phyloP scores from a whole-genome alignment of 352 stramenopile genomes.

The Pythium coloratum region DNA sequence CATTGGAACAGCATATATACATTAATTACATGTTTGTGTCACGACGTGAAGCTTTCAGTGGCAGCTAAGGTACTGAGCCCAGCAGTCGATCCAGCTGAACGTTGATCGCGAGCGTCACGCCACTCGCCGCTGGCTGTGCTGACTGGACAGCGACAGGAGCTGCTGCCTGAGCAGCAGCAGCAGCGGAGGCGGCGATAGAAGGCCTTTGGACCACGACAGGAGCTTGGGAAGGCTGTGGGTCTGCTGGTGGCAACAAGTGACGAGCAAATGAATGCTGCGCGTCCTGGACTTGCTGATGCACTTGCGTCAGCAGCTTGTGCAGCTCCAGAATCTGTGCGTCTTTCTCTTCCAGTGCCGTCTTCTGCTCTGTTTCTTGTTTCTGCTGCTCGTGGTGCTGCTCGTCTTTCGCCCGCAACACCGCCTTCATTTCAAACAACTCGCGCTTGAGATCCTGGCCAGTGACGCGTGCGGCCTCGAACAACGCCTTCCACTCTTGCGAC shows the following conservation, averaged over 20 bases:
- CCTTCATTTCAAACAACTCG: neutral
- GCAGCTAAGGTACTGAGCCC: no score
- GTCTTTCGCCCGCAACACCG: neutral
- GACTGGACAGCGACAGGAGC: neutral
- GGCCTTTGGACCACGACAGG: no score
- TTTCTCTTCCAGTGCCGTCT: neutral
- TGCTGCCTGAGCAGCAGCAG: neutral
- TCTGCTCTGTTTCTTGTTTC: no score
- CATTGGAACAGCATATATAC: no score
- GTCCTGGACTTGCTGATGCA: neutral
- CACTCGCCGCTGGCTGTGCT: neutral
- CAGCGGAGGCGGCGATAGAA: no score
- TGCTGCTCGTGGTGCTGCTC: neutral
- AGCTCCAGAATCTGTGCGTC: neutral
- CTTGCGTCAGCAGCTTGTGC: neutral
- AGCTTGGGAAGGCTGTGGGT: no score
- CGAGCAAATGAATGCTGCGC: neutral
- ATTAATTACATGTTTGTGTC: no score
- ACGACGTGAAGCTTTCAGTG: no score
- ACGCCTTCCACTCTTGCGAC: neutral
- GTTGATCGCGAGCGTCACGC: neutral
- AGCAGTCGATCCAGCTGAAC: neutral
- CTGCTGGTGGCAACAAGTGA: no score
- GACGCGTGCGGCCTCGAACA: neutral
- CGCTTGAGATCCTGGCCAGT: neutral